Evolutionary conservation across 108 stramenopile genomes (phyloP), one percentile per base, ranked within the genome.

Genomic region (Nitzschia inconspicua): DNA sequence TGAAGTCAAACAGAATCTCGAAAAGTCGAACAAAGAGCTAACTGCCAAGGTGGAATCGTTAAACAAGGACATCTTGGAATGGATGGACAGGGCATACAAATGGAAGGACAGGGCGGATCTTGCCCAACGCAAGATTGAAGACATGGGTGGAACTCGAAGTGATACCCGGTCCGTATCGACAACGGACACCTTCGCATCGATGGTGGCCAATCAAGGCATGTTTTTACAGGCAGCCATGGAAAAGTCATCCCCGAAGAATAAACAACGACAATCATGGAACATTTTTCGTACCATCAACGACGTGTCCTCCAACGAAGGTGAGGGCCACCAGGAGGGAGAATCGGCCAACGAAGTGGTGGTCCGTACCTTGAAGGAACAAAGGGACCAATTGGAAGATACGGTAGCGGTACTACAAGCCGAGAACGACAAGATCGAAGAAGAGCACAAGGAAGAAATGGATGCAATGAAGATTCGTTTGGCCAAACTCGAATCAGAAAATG

Each of bases 391-490:
- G 28, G 41, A 57, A 26, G 31, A 44, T 25, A 73, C 37, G 55
- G 70, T 59, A 30, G 42, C 55, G 10, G 36, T 64, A 30, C 44
- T 79, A 31, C 49, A 58, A 22, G 69, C 67, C 26, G 72, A 79
- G 20, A 22, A 73, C 10, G 72, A 73, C 53, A 68, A 69, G 47
- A 20, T 73, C 40, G 50, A 63, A 44, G 40, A 63, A 3, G 31
- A 54, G 2, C 72, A 68, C 43, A 79, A 73, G 32, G 68, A 79
- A 19, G 66, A 74, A 25, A 34, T 62, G 34, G 73, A 79, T 40
- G 44, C 10, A 5, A 64, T 32, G 2, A 57, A 73, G 51, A 79
- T 69, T 32, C 32, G 44, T 19, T 69, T 79, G 24, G 47, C 41
- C 41, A 44, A 57, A 35, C 27, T 79, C 44, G 40, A 60, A 47